Evolutionary conservation across 148 eudicot species (phyloP), one percentile per base, ranked within the genome.

Genomic region (Chenopodium suecicum): DNA sequence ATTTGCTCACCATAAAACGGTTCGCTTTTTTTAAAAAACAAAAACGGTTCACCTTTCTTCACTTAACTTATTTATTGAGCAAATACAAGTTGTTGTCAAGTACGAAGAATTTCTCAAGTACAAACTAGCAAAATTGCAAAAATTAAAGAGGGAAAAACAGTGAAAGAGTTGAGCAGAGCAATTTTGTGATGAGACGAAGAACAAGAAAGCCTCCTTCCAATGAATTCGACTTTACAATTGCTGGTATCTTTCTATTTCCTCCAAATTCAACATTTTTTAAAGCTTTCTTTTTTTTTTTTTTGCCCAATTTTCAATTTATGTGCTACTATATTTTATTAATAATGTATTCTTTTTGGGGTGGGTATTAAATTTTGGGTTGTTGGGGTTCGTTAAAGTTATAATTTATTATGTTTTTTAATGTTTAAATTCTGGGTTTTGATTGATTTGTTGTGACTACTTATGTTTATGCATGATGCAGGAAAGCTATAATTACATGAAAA

Each of bases 201-300:
- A 72, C 37, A 22, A 71, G 76, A 56, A 80, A 80, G 69, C 37
- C 67, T 41, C 58, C 69, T 72, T 76, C 84, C 70, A 32, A 32
- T 41, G 29, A 82, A 23, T 46, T 23, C 46, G 37, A 76, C 46
- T 31, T 67, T 44, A 76, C 67, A 6, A 25, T 76, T 71, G 60
- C 68, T 29, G 78, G 78, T 81, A 74, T 46, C 22, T 20, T 48
- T 54, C 41, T 52, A 7, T 32, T 44, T 54, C 50, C 54, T 71
- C 78, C 19, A 22, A 31, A 17, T 50, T 81, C 32, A 23, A 25
- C 56, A 27, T 44, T 4, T 76, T 81, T 81, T 12, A 23, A 19
- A 0, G 31, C 31, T 27, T 77, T 29, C 56, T 9, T 6, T 9
- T 20, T 60, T n/a, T 9, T 6, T 9, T 20, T 60, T 19, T 10